Conservation (phyloP, 1,284 basidiomycete species). For the Ceratobasidium sp. region DNA sequence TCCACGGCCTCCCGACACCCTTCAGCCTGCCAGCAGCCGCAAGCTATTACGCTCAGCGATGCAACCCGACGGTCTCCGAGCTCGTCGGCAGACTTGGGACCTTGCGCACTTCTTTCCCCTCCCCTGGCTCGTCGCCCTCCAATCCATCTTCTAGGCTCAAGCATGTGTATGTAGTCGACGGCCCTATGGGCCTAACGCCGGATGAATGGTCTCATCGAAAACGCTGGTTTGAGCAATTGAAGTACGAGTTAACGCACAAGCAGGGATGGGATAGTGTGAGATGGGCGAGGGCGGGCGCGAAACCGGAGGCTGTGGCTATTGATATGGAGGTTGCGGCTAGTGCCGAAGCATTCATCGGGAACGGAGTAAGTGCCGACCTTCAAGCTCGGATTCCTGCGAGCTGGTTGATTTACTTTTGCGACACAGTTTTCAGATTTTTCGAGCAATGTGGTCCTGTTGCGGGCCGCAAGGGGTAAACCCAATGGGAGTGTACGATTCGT, state of each 20-base stretch:
- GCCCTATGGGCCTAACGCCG: conserved; percentile 18
- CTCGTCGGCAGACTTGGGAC: conserved; percentile 27
- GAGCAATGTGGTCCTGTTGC: conserved; percentile 35
- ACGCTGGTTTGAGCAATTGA: conserved; percentile 36
- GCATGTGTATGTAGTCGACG: conserved; percentile 37
- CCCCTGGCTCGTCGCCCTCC: not conserved
- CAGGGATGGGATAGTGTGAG: conserved; percentile 33
- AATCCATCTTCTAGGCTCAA: conserved; percentile 7
- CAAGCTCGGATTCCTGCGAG: not conserved
- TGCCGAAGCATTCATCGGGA: conserved; percentile 19
- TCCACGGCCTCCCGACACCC: conserved; percentile 20
- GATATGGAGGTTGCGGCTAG: conserved; percentile 34
- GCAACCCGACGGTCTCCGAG: conserved; percentile 25
- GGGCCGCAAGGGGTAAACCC: not conserved
- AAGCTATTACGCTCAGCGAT: conserved; percentile 25
- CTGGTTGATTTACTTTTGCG: not conserved
- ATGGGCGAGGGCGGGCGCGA: conserved; percentile 36
- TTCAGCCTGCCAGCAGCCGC: conserved; percentile 15
- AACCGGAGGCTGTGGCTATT: conserved; percentile 28
- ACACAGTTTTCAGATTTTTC: conserved; percentile 39
- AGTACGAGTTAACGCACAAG: conserved; percentile 24
- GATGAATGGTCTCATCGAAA: conserved; percentile 20
- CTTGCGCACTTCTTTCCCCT: conserved; percentile 12
- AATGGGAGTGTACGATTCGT: conserved; percentile 27
- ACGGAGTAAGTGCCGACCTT: conserved; percentile 10